Evolutionary conservation across 176 grass and related monocot species (phyloP).

Genomic region (Carex littledalei): DNA sequence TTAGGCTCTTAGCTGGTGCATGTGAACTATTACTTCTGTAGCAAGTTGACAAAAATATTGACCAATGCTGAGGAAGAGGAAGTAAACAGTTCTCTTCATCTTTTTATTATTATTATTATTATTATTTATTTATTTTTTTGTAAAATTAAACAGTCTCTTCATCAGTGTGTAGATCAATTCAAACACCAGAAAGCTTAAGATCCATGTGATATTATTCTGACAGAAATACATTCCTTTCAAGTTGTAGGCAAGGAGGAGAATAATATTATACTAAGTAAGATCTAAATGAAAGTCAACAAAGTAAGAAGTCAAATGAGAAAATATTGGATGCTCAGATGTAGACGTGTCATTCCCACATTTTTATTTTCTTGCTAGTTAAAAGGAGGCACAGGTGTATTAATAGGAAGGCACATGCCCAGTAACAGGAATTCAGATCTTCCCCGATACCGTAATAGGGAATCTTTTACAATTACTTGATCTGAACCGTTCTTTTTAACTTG

Average conservation of each 20-base stretch:
- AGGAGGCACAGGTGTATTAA: no score
- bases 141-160: not conserved
- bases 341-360: no score
- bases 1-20: not conserved
- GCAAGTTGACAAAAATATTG: not conserved
- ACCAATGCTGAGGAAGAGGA: not conserved
- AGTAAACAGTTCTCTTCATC: not conserved
- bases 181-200: not conserved
- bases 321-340: no score
- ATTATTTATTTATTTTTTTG: no score
- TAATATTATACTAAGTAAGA: not conserved
- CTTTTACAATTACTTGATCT: no score
- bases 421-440: no score
- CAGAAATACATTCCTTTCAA: not conserved
- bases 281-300: not conserved
- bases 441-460: no score
- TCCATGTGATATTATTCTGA: not conserved
- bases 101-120: no score
- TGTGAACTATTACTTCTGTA: not conserved
- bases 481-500: no score
- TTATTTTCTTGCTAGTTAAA: not conserved
- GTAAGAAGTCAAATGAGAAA: no score
- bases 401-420: no score
- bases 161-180: not conserved
- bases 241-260: not conserved